phyloP scores from a whole-genome alignment of 768 basidiomycete species.

The Aureoboletus auriporus region DNA sequence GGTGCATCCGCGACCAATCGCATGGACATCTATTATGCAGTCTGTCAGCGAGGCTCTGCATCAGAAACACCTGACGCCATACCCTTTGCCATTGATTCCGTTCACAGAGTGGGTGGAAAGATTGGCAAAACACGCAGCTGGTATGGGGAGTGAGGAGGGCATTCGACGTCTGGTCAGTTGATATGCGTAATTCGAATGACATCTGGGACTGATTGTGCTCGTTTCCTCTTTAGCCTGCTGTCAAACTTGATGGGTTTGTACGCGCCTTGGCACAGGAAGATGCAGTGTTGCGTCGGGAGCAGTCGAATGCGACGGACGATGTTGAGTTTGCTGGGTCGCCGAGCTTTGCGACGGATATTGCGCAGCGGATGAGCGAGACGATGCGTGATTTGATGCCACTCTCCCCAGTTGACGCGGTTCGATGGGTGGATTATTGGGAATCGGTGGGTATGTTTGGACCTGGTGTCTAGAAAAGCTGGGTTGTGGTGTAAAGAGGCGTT shows the following conservation, averaged over 20 bases:
- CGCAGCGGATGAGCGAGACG: constrained; percentile 30
- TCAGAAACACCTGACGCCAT: constrained; percentile 2
- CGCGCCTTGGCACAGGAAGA: constrained; percentile 18
- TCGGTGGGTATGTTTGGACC: constrained; percentile 20
- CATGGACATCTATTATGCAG: constrained; percentile 22
- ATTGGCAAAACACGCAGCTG: constrained; percentile 11
- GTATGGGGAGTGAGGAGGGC: constrained; percentile 19
- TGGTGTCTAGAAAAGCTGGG: too few species aligned
- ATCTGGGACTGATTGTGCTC: not conserved
- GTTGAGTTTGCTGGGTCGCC: constrained; percentile 2
- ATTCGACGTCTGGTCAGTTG: constrained; percentile 28
- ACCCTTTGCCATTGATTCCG: constrained; percentile 28
- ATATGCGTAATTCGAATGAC: constrained; percentile 31
- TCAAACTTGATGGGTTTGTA: constrained; percentile 31
- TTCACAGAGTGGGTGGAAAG: constrained; percentile 27
- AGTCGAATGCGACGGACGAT: not conserved
- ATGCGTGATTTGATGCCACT: constrained; percentile 25
- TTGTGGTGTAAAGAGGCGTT: too few species aligned
- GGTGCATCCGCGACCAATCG: constrained; percentile 30
- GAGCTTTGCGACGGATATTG: constrained; percentile 26
- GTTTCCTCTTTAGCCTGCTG: constrained; percentile 25
- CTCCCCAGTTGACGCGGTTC: constrained; percentile 17
- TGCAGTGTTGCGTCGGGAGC: not conserved
- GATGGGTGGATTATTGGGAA: constrained; percentile 41
- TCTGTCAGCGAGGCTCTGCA: constrained; percentile 18